Evolutionary conservation across 2,329 filamentous ascomycete species (phyloP).

Genomic region (Graphiopsis chlorocephala): DNA sequence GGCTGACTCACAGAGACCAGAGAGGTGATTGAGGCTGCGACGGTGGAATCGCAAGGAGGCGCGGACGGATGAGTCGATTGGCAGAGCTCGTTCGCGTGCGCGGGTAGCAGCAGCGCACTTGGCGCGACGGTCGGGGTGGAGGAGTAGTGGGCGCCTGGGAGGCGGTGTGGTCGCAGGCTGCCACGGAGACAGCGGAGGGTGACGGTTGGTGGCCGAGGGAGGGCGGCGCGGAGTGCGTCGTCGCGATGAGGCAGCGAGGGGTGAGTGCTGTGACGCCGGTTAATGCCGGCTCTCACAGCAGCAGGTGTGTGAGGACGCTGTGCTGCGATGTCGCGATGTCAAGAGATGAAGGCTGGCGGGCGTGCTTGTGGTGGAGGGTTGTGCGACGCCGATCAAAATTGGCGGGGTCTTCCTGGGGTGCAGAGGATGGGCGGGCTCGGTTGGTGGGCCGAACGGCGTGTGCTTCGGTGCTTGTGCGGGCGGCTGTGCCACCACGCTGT

Average conservation of each 20-base stretch:
- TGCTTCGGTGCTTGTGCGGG: background rate
- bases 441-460: conserved; percentile 1
- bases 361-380: conserved; percentile 14
- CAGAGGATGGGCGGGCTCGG: conserved; percentile 2
- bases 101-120: conserved; percentile 13
- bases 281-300: conserved; percentile 9
- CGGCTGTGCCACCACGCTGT: conserved; percentile 13
- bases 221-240: background rate
- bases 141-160: background rate
- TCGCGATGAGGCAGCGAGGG: background rate
- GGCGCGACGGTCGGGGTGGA: conserved; percentile 1
- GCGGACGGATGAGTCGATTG: conserved; percentile 9
- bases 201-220: background rate
- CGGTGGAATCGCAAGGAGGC: conserved; percentile 1
- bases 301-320: background rate
- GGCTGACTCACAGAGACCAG: conserved; percentile 11
- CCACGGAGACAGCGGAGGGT: background rate
- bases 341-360: background rate
- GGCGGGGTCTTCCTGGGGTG: conserved; percentile 11
- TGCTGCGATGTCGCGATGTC: background rate
- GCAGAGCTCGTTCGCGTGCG: conserved; percentile 6
- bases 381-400: conserved; percentile 15
- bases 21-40: conserved; percentile 9
- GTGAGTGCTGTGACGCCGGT: background rate
- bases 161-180: conserved; percentile 9